A percentile compares a stretch with the other conserved stretches of the same genome.
Evolutionary conservation across 2,329 filamentous ascomycete species (phyloP).

Genomic region (Fusarium acutatum): DNA sequence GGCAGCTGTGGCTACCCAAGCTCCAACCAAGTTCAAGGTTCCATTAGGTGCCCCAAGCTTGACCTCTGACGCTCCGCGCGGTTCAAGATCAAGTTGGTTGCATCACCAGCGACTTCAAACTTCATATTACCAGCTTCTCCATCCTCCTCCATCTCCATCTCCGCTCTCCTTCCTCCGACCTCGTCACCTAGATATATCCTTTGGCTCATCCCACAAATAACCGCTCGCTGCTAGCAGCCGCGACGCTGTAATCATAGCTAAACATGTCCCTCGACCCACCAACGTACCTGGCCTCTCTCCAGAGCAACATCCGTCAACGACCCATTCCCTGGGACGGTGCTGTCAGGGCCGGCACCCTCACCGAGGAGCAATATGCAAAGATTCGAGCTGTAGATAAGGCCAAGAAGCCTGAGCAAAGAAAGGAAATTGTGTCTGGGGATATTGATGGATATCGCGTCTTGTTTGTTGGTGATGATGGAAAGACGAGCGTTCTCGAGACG

Average conservation of each 20-base stretch:
- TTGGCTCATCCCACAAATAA: slow-evolving; percentile 20
- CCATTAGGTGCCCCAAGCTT: slow-evolving; percentile 5
- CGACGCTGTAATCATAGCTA: slow-evolving; percentile 38
- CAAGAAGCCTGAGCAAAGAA: slow-evolving; percentile 83
- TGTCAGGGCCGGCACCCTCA: slow-evolving; percentile 91
- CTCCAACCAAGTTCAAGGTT: slow-evolving; percentile 28
- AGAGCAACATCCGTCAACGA: slow-evolving; percentile 95
- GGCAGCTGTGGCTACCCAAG: slow-evolving; percentile 36
- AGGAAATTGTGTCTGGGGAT: slow-evolving; percentile 82
- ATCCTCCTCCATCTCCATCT: slow-evolving; percentile 11
- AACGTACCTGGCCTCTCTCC: slow-evolving; percentile 83
- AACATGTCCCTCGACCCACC: slow-evolving; percentile 91
- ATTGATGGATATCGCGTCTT: slow-evolving; percentile 81
- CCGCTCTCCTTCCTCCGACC: slow-evolving; percentile 3
- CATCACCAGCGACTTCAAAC: slow-evolving; percentile 44
- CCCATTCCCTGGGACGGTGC: slow-evolving; percentile 98
- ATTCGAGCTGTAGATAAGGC: slow-evolving; percentile 98
- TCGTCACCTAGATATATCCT: slow-evolving; percentile 1
- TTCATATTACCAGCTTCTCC: slow-evolving; percentile 37
- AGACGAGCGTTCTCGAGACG: slow-evolving; percentile 78
- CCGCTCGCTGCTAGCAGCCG: slow-evolving; percentile 37
- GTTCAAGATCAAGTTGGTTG: slow-evolving; percentile 38
- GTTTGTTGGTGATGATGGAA: slow-evolving; percentile 79
- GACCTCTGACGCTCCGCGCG: slow-evolving; percentile 39
- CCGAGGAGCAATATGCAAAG: slow-evolving; percentile 91